phyloP scores from a whole-genome alignment of 495 filamentous ascomycete species.

The Aspergillus sparsus region DNA sequence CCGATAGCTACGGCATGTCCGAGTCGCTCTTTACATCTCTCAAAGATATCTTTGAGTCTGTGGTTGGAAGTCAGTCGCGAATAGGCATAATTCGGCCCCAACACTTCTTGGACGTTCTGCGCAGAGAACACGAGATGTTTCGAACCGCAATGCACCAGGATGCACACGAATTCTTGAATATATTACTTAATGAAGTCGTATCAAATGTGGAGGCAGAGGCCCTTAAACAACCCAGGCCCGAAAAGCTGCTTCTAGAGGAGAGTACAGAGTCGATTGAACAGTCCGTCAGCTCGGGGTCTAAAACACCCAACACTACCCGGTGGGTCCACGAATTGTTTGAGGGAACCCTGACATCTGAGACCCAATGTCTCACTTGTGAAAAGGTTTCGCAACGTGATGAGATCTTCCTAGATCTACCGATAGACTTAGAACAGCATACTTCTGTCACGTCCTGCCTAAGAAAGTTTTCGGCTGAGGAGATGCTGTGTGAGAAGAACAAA shows the following conservation, averaged over 20 bases:
- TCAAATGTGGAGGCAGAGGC: constrained; percentile 86
- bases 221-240: constrained; percentile 48
- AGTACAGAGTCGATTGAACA: constrained; percentile 45
- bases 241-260: constrained; percentile 40
- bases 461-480: constrained; percentile 97
- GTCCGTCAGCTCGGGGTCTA: constrained; percentile 47
- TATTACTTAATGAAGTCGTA: constrained; percentile 94
- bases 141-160: constrained; percentile 96
- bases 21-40: constrained; percentile 92
- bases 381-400: constrained; percentile 94
- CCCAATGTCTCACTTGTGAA: constrained; percentile 93
- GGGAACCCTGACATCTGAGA: constrained; percentile 91
- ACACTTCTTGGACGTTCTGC: constrained; percentile 89
- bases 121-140: constrained; percentile 96
- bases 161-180: constrained; percentile 94
- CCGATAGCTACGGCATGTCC: constrained; percentile 82
- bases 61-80: constrained; percentile 78
- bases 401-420: constrained; percentile 91
- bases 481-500: constrained; percentile 98
- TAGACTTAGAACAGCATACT: constrained; percentile 92
- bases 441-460: constrained; percentile 93
- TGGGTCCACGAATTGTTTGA: constrained; percentile 99
- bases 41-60: constrained; percentile 93
- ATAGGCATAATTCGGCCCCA: constrained; percentile 92
- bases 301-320: constrained; percentile 60